Evolutionary conservation across 768 basidiomycete genomes (phyloP).

Genomic region (Kwoniella europaea): DNA sequence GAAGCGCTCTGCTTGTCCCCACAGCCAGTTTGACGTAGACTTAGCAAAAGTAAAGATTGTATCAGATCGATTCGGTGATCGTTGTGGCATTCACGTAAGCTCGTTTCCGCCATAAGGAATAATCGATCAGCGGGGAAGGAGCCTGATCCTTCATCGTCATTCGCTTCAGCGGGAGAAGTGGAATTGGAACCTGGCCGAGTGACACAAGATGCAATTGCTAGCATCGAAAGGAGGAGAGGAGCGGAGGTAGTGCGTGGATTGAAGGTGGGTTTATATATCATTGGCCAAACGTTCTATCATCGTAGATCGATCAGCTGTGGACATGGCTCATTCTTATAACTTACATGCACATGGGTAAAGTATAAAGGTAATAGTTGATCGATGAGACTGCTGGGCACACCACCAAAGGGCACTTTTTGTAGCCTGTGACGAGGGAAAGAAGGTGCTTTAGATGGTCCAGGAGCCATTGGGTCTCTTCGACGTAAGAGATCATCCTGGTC

Average conservation of each 20-base stretch:
- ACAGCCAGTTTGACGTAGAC: slow-evolving; percentile 46
- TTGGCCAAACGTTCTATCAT: slow-evolving; percentile 49
- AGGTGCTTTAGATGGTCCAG: not conserved
- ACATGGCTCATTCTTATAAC: not conserved
- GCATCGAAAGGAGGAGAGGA: slow-evolving; percentile 43
- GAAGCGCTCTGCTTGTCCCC: slow-evolving; percentile 46
- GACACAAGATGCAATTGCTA: slow-evolving; percentile 43
- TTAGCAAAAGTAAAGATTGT: slow-evolving; percentile 43
- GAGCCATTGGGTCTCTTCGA: not conserved
- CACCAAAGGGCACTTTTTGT: slow-evolving; percentile 5
- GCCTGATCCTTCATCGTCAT: not conserved
- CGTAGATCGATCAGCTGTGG: not conserved
- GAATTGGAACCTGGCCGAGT: slow-evolving; percentile 11
- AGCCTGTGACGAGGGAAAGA: not conserved
- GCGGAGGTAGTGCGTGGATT: slow-evolving; percentile 32
- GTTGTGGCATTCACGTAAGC: slow-evolving; percentile 19
- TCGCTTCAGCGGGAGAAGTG: not conserved
- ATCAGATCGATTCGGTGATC: slow-evolving; percentile 37
- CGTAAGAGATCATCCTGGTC: not conserved
- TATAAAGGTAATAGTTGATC: slow-evolving; percentile 43
- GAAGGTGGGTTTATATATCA: slow-evolving; percentile 51
- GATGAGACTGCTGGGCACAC: slow-evolving; percentile 25
- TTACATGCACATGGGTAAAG: slow-evolving; percentile 50
- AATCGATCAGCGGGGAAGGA: slow-evolving; percentile 27
- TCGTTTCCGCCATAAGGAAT: slow-evolving; percentile 34